Base-by-base conservation (phyloP, 1,284 basidiomycete genomes). In the Ustilago tritici region DNA sequence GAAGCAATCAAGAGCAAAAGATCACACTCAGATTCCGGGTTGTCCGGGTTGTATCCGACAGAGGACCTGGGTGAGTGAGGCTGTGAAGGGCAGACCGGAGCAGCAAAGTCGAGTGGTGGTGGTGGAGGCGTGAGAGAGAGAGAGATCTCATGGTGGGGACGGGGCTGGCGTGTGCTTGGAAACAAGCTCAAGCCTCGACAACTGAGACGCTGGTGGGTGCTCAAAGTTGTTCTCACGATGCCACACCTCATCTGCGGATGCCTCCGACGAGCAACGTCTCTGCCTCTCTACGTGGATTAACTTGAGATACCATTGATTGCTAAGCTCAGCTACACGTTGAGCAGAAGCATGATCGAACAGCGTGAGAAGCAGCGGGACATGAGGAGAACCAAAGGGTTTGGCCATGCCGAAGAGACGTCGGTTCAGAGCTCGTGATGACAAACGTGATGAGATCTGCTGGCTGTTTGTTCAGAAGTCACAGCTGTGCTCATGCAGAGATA, bases 391-490 rank as follows among this genome's bases (percentile, higher is more conserved):
- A 15, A 12, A 50, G 12, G 23, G 3, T 14, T 28, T 15, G 14
- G n/a, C 11, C n/a, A 50, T 10, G 4, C 46, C 46, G 46, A 49
- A 19, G n/a, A 28, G 10, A 41, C 7, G 5, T 23, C 43, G 19
- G 23, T 7, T 19, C n/a, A 19, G 11, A 46, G 40, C 36, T 57
- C 28, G 32, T 32, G 56, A 57, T 57, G 56, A 57, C 56, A 57
- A 57, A 57, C 56, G 31, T 9, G 28, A 34, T 41, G 38, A 56
- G 10, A 32, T 32, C 11, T 32, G 49, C 49, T 50, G 23, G 46
- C 46, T 46, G 4, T 17, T 40, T 46, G 41, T 15, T 28, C 23
- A 28, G 46, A 23, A 10, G 19, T 11, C 7, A 19, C 46, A 28
- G 23, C 9, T 14, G 19, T n/a, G 46, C n/a, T 49, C 5, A 9